phyloP scores from a whole-genome alignment of 345 rosid species.

The Laguncularia racemosa region DNA sequence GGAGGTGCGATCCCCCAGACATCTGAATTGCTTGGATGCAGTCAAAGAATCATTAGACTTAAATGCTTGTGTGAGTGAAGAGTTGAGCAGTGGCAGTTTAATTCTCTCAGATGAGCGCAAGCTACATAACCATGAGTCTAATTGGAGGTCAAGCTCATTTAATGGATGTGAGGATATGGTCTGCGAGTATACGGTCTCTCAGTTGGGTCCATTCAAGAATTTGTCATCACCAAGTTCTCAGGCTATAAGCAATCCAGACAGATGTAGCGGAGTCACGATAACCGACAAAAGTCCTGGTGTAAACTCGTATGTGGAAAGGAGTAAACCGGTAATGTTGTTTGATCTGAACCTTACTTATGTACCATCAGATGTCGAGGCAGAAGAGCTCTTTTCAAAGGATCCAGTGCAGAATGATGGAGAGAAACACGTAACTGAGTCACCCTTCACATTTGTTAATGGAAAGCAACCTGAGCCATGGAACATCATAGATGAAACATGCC shows the following conservation, averaged over 20 bases:
- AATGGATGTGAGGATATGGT: slow-evolving; percentile 21
- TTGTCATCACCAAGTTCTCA: slow-evolving; percentile 30
- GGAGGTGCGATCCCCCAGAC: too few relatives aligned
- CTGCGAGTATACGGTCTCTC: slow-evolving; percentile 9
- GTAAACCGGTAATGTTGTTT: slow-evolving; percentile 25
- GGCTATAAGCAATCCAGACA: slow-evolving; percentile 28
- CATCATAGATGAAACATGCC: not conserved
- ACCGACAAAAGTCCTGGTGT: slow-evolving; percentile 5
- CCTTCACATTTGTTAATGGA: slow-evolving; percentile 20
- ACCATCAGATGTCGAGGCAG: slow-evolving; percentile 26
- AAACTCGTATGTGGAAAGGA: slow-evolving; percentile 20
- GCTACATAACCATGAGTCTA: slow-evolving; percentile 3
- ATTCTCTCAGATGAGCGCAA: not conserved
- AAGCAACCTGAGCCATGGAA: slow-evolving; percentile 14
- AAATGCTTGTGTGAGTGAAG: slow-evolving; percentile 28
- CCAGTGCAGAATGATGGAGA: slow-evolving; percentile 22
- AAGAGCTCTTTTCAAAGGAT: slow-evolving; percentile 16
- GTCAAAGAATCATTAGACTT: slow-evolving; percentile 17
- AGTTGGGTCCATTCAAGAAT: slow-evolving; percentile 22
- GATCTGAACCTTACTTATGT: slow-evolving; percentile 47
- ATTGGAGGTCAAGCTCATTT: slow-evolving; percentile 17
- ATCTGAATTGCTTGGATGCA: slow-evolving; percentile 18
- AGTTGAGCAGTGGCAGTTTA: slow-evolving; percentile 29
- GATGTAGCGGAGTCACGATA: slow-evolving; percentile 21
- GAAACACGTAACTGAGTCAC: slow-evolving; percentile 20